Conservation (phyloP, 371 early-diverging fungal species). For the Paraphysoderma sedebokerense region DNA sequence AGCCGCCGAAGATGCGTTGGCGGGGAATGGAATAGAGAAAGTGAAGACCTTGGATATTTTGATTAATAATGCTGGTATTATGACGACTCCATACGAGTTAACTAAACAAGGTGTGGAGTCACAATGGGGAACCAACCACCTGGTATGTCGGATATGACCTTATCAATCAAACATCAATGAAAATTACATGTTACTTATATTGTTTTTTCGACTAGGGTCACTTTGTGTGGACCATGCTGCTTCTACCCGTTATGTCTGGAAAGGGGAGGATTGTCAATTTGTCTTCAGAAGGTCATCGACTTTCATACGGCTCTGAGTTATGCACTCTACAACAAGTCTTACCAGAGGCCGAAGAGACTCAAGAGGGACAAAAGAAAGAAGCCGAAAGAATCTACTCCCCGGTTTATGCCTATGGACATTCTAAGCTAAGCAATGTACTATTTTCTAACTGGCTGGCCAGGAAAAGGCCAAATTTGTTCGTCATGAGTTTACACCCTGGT, state of each 20-base stretch:
- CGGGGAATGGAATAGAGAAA: slow-evolving; percentile 2
- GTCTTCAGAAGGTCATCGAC: not conserved
- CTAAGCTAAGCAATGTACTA: slow-evolving; percentile 2
- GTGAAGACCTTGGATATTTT: slow-evolving; percentile 15
- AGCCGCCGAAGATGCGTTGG: slow-evolving; percentile 7
- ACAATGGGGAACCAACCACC: slow-evolving; percentile 35
- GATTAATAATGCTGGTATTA: slow-evolving; percentile 36
- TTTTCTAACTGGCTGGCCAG: slow-evolving; percentile 3
- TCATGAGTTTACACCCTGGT: slow-evolving; percentile 3
- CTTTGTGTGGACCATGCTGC: slow-evolving; percentile 20
- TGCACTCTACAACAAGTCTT: not conserved
- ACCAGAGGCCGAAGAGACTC: not conserved
- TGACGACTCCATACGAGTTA: slow-evolving; percentile 12
- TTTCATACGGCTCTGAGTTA: not conserved
- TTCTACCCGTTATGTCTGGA: slow-evolving; percentile 11
- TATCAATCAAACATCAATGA: too few species aligned
- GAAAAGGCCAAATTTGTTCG: not conserved
- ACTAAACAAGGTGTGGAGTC: slow-evolving; percentile 33
- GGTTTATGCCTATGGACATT: not conserved
- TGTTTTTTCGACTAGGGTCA: too few species aligned
- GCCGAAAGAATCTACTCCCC: not conserved
- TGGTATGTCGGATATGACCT: too few species aligned
- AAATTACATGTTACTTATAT: too few species aligned
- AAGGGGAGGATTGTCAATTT: slow-evolving; percentile 4
- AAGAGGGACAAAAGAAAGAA: not conserved